Base-by-base conservation (phyloP, 176 grass and related monocot genomes). In the Triticum turgidum region DNA sequence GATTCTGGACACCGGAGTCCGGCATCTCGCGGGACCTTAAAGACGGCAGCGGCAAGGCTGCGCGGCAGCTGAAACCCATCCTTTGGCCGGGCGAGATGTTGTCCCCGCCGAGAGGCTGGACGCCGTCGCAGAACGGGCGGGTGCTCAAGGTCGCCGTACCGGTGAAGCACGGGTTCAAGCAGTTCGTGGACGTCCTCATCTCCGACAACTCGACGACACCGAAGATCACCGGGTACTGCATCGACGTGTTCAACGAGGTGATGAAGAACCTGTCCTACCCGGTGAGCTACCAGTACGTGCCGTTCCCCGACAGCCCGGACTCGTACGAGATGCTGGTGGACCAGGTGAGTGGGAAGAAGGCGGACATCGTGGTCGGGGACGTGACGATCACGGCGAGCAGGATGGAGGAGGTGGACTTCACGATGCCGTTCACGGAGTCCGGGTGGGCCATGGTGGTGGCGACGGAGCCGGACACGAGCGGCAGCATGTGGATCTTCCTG, bases 361-460 rank as follows among this genome's bases (percentile, higher is more conserved):
- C 42, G 10, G 9, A 65, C 63, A 65, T 65, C 3, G 51, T 87
- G 24, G 89, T 93, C 11, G 95, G 93, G 2, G 95, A 98, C 61
- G 83, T 89, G 51, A 98, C 95, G 67, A 95, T 98, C 47, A 84
- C 84, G 9, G 68, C 87, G 41, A 93, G 86, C 61, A 82, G 95
- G 85, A 81, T 92, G 35, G 45, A 18, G 1, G 11, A 49, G 33
- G 89, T 89, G 76, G 95, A 93, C 41, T 98, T 92, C 87, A 95
- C 91, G 33, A 83, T 98, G 93, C 95, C 93, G 17, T 95, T 87
- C 77, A 90, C 93, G 0, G 89, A 98, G 33, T 98, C 95, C 0
- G 95, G 95, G 52, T 94, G 94, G 89, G 87, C 93, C 17, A 98
- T 95, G 91, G 66, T 98, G 37, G 95, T 91, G 41, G 80, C 87